Base-by-base conservation (phyloP, 75 land plant species). In the Larix kaempferi region DNA sequence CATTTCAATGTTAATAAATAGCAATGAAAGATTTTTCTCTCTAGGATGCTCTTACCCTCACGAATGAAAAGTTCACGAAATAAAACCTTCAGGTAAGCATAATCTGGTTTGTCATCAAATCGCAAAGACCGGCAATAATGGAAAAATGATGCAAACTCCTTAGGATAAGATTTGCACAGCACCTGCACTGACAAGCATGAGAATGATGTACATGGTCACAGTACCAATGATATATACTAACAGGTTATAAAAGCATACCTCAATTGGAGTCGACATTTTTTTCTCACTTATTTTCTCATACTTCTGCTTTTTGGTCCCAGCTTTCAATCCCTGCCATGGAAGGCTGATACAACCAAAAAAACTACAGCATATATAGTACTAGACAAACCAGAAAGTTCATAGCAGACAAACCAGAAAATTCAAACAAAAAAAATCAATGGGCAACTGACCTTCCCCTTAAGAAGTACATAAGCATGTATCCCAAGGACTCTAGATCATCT, bases 261-360 rank as follows among this genome's bases (percentile, higher is more conserved):
- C 88, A 77, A 86, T 86, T 6, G 88, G 39, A 49, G 88, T 86
- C 3, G 86, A 84, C 88, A 86, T 83, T 71, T 86, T 86, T 76
- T 80, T 86, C 76, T 86, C 88, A 77, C 88, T 86, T 71, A 86
- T 86, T 79, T 80, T 86, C 59, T 86, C 88, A 73, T 86, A 86
- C 41, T 86, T 86, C 82, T 86, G 88, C 80, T 86, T 86, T 76
- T 86, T 86, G 56, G 88, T 86, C 26, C 88, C 88, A 73, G 88
- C 88, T 56, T 86, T 86, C 71, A 86, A 61, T 41, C 88, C 88
- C 81, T 86, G 88, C 88, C 88, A 86, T 75, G 88, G 88, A 49
- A 86, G 83, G 57, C 88, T 86, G 78, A 52, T 11, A 41, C 52
- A 69, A 39, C 49, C 73, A 66, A 75, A 29, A 80, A 35, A 69